phyloP scores from a whole-genome alignment of 1,139 yeast species.

The Scheffersomyces segobiensis region DNA sequence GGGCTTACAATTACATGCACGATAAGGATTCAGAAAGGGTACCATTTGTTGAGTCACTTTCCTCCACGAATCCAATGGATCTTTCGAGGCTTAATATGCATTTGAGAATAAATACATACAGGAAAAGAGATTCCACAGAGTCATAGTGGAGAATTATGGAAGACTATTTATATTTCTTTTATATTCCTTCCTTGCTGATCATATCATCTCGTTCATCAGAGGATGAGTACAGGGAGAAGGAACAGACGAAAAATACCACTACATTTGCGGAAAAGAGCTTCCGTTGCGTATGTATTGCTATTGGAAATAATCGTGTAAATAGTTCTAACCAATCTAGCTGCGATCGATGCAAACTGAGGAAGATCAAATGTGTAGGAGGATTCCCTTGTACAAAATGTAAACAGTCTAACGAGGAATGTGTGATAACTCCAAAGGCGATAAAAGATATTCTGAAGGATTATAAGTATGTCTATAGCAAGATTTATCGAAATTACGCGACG shows the following conservation, averaged over 20 bases:
- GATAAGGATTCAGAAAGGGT: too few relatives aligned
- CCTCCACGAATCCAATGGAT: too few relatives aligned
- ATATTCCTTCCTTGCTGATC: not conserved
- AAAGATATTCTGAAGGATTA: not conserved
- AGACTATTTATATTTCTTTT: too few relatives aligned
- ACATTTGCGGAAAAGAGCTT: slow-evolving; percentile 11
- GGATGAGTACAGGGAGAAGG: slow-evolving; percentile 2
- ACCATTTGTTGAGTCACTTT: too few relatives aligned
- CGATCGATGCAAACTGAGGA: slow-evolving; percentile 13
- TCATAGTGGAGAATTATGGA: not conserved
- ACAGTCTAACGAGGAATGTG: slow-evolving; percentile 8
- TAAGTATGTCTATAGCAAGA: not conserved
- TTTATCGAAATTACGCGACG: not conserved
- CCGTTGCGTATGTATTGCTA: slow-evolving; percentile 13
- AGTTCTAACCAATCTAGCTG: slow-evolving; percentile 10
- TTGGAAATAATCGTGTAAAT: not conserved
- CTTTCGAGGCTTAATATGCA: too few relatives aligned
- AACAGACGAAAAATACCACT: slow-evolving; percentile 12
- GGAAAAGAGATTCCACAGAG: not conserved
- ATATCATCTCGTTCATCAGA: not conserved
- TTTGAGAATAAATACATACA: too few relatives aligned
- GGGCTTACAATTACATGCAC: too few relatives aligned
- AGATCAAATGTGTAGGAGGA: slow-evolving; percentile 17
- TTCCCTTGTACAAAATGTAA: slow-evolving; percentile 16
- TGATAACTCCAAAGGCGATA: not conserved